phyloP scores from a whole-genome alignment of 225 moss, liverwort and hornwort genomes.

The Thuidium tamariscinum region DNA sequence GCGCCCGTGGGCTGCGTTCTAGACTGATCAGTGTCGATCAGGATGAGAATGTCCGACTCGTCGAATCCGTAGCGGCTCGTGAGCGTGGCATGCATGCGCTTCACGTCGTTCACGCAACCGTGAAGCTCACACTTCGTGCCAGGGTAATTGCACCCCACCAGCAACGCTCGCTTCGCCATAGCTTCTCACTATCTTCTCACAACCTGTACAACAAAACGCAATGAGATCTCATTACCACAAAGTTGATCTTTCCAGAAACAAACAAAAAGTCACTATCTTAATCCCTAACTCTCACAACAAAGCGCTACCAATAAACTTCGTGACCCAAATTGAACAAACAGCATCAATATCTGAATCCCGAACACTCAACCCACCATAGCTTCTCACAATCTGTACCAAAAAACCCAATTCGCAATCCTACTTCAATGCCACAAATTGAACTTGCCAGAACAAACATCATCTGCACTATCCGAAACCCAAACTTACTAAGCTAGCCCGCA shows the following conservation, averaged over 20 bases:
- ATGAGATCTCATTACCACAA: background rate
- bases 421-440: background rate
- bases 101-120: conserved; percentile 85
- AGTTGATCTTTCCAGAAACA: background rate
- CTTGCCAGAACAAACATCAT: background rate
- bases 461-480: background rate
- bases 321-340: background rate
- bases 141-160: conserved; percentile 86
- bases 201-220: background rate
- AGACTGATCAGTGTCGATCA: conserved; percentile 57
- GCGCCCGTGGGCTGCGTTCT: conserved; percentile 66
- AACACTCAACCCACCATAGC: no score
- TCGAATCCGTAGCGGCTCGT: conserved; percentile 49
- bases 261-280: background rate
- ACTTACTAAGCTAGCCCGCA: background rate
- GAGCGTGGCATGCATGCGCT: conserved; percentile 50
- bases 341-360: background rate
- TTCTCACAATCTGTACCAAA: background rate
- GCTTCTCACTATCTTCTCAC: background rate
- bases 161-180: conserved; percentile 63
- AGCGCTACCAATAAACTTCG: background rate
- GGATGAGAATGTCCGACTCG: conserved; percentile 53
- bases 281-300: background rate
- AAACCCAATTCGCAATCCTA: background rate
- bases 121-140: conserved; percentile 80